These are phyloP conservation scores for Rubia tinctorum DNA, from an alignment of 305 asterid genomes.

Conservation along the genomic window DNA sequence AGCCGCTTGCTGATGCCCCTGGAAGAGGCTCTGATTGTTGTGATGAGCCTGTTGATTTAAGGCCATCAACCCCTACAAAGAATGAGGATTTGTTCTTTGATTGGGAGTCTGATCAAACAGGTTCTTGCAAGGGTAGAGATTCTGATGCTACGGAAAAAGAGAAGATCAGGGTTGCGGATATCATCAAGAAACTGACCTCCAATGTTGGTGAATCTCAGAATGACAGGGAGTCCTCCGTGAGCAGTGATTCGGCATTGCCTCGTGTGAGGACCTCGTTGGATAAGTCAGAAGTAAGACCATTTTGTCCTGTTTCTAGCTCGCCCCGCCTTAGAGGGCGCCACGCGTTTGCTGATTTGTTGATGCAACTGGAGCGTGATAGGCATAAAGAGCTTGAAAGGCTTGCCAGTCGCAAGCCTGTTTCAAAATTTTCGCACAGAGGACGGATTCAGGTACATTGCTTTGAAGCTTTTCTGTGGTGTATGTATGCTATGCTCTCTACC, in stretches of 20 bases:
- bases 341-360: conserved; percentile 57
- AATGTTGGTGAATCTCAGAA: conserved; percentile 31
- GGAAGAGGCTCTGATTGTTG: conserved; percentile 15
- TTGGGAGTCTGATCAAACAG: conserved; percentile 60
- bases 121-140: conserved; percentile 38
- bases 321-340: conserved; percentile 79
- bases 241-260: conserved; percentile 30
- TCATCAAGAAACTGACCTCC: conserved; percentile 52
- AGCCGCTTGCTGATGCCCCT: conserved; percentile 12
- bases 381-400: conserved; percentile 56
- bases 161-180: conserved; percentile 67
- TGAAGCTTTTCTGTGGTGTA: not conserved
- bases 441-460: conserved; percentile 59
- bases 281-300: conserved; percentile 29
- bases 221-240: conserved; percentile 20
- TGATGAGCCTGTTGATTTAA: conserved; percentile 23
- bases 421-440: conserved; percentile 71
- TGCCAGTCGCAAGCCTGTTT: conserved; percentile 45
- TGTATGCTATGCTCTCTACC: not conserved
- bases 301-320: conserved; percentile 32
- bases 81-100: conserved; percentile 46
- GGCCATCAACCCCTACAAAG: conserved; percentile 25
- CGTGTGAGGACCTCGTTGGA: conserved; percentile 40
- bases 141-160: conserved; percentile 63
- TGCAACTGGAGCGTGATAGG: conserved; percentile 58